These are phyloP conservation scores for Hymenoscyphus linearis DNA, from an alignment of 2,329 filamentous ascomycete species.

Conservation along the genomic window DNA sequence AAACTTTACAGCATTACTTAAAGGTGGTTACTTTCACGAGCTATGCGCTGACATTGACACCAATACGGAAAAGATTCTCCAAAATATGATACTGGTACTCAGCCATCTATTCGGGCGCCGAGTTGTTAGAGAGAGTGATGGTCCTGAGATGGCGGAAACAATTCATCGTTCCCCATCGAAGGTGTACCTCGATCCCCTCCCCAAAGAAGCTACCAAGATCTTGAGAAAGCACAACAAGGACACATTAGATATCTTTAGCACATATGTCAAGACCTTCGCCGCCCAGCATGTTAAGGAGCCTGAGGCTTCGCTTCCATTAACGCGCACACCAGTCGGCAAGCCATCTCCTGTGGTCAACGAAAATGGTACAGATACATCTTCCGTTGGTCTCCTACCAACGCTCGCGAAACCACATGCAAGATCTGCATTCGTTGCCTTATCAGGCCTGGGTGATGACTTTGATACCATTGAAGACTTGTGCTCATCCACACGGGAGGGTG, in stretches of 20 bases:
- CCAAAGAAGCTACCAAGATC: conserved; percentile 48
- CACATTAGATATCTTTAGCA: conserved; percentile 59
- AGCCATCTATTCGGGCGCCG: conserved; percentile 64
- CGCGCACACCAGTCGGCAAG: conserved; percentile 23
- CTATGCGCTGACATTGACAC: conserved; percentile 54
- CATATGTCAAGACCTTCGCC: conserved; percentile 65
- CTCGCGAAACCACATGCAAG: conserved; percentile 45
- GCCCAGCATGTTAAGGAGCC: conserved; percentile 47
- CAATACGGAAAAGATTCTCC: conserved; percentile 44
- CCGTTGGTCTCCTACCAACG: conserved; percentile 20
- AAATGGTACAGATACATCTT: conserved; percentile 7
- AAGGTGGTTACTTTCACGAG: conserved; percentile 62
- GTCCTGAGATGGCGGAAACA: conserved; percentile 43
- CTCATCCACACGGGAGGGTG: conserved; percentile 55
- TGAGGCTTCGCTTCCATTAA: conserved; percentile 29
- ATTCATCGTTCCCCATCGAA: conserved; percentile 56
- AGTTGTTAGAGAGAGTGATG: conserved; percentile 43
- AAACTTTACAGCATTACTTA: conserved; percentile 48
- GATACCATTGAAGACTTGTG: conserved; percentile 62
- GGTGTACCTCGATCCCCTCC: conserved; percentile 61
- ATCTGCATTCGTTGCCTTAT: conserved; percentile 68
- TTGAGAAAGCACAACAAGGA: conserved; percentile 59
- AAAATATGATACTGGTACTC: conserved; percentile 62
- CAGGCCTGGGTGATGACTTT: conserved; percentile 61
- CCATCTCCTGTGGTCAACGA: conserved; percentile 9